phyloP scores from a whole-genome alignment of 768 basidiomycete genomes.

The Tylopilus intermedius region DNA sequence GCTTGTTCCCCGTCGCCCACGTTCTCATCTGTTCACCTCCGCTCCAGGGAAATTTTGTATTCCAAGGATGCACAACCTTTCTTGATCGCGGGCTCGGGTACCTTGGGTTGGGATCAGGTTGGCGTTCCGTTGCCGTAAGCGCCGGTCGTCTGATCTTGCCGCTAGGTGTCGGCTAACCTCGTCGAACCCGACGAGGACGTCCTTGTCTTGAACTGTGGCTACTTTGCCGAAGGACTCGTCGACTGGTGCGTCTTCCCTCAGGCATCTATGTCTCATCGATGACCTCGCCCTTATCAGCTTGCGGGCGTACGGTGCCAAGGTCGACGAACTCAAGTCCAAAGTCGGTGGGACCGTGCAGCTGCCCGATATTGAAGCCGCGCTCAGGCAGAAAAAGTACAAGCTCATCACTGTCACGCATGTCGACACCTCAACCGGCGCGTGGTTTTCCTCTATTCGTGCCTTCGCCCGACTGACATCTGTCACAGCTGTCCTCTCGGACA shows the following conservation, averaged over 20 bases:
- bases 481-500: slow-evolving; percentile 78
- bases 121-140: slow-evolving; percentile 12
- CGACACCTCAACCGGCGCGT: slow-evolving; percentile 76
- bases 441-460: no score
- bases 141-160: slow-evolving; percentile 3
- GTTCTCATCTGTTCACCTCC: background rate
- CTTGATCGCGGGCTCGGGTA: slow-evolving; percentile 90
- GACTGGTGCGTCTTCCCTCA: slow-evolving; percentile 58
- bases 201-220: slow-evolving; percentile 84
- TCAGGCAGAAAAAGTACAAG: slow-evolving; percentile 80
- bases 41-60: slow-evolving; percentile 63
- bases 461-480: background rate
- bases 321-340: slow-evolving; percentile 76
- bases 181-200: slow-evolving; percentile 75
- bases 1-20: background rate
- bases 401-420: slow-evolving; percentile 92
- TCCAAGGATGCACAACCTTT: slow-evolving; percentile 83
- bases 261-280: background rate
- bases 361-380: slow-evolving; percentile 58
- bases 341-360: slow-evolving; percentile 71
- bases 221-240: slow-evolving; percentile 88
- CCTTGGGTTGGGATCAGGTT: slow-evolving; percentile 94
- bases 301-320: slow-evolving; percentile 82
- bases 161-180: slow-evolving; percentile 82
- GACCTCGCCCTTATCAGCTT: slow-evolving; percentile 43